These are phyloP conservation scores for Apostasia ramifera DNA, from an alignment of 106 monocot genomes.

Conservation along the genomic window DNA sequence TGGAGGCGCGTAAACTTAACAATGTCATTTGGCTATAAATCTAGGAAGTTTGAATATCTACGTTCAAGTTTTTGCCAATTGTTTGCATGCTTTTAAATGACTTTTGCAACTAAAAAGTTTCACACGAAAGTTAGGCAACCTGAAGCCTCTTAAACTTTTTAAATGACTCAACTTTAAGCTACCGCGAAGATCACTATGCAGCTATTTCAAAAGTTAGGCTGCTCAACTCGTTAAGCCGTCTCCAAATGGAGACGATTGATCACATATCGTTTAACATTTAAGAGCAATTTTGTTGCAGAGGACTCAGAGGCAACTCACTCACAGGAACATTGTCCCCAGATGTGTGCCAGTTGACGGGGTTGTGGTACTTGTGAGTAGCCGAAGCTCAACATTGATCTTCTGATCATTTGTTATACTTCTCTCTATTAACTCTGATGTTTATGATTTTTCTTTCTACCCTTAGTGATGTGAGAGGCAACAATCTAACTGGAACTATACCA, in stretches of 20 bases:
- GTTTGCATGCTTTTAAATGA: too few species aligned
- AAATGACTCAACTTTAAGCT: too few species aligned
- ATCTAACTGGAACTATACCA: slow-evolving; percentile 81
- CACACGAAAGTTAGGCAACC: too few species aligned
- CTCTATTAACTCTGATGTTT: background rate
- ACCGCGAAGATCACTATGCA: too few species aligned
- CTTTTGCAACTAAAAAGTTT: too few species aligned
- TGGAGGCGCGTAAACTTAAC: too few species aligned
- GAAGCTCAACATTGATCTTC: background rate
- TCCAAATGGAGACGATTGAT: background rate
- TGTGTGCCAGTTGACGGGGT: slow-evolving; percentile 91
- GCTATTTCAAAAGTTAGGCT: too few species aligned
- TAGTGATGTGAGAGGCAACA: slow-evolving; percentile 95
- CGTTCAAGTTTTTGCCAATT: too few species aligned
- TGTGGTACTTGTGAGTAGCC: slow-evolving; percentile 94
- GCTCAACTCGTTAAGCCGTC: too few species aligned
- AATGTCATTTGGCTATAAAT: too few species aligned
- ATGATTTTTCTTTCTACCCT: slow-evolving; percentile 10
- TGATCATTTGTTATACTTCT: background rate
- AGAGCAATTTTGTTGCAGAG: slow-evolving; percentile 27
- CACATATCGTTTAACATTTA: background rate
- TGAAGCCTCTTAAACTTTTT: too few species aligned
- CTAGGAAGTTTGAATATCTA: too few species aligned
- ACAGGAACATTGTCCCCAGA: slow-evolving; percentile 85
- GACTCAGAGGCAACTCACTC: slow-evolving; percentile 71